These are phyloP conservation scores for Phoenix dactylifera DNA, from an alignment of 176 grass and related monocot species.

Conservation along the genomic window DNA sequence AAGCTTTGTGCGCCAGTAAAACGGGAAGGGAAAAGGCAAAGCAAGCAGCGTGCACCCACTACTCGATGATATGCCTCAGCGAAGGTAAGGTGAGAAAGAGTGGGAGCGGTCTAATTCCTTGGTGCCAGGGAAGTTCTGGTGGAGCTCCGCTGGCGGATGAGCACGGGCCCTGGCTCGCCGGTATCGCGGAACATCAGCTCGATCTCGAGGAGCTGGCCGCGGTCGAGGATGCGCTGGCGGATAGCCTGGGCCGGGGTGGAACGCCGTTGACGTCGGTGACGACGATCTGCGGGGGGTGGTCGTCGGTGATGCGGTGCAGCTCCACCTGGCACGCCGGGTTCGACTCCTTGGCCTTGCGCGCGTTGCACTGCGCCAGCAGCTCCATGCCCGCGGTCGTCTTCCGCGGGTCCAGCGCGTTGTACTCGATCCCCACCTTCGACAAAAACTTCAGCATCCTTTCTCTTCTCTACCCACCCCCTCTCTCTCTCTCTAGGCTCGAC, in stretches of 20 bases:
- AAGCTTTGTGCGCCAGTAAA: neutral
- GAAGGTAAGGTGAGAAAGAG: neutral
- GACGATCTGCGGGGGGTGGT: conserved; percentile 36
- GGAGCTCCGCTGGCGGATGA: conserved; percentile 70
- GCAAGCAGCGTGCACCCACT: neutral
- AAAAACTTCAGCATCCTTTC: conserved; percentile 69
- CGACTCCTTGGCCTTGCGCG: conserved; percentile 90
- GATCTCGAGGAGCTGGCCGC: conserved; percentile 65
- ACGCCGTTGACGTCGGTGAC: conserved; percentile 75
- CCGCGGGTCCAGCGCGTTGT: conserved; percentile 72
- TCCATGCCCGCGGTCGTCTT: conserved; percentile 70
- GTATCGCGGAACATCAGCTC: conserved; percentile 84
- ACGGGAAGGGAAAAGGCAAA: neutral
- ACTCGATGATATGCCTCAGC: conserved; percentile 23
- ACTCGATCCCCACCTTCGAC: conserved; percentile 86
- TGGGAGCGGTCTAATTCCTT: conserved; percentile 16
- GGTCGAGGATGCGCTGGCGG: conserved; percentile 63
- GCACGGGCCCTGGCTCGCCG: conserved; percentile 69
- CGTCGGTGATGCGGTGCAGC: conserved; percentile 60
- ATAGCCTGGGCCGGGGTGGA: conserved; percentile 61
- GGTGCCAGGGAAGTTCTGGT: conserved; percentile 64
- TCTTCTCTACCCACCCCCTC: neutral
- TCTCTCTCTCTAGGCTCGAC: no score
- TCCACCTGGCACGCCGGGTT: conserved; percentile 89
- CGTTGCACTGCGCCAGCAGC: conserved; percentile 86